Percentiles rank a stretch among this genome's conserved stretches.
These are phyloP conservation scores for Periconia sp. DNA, from an alignment of 2,329 filamentous ascomycete genomes.

Conservation along the genomic window DNA sequence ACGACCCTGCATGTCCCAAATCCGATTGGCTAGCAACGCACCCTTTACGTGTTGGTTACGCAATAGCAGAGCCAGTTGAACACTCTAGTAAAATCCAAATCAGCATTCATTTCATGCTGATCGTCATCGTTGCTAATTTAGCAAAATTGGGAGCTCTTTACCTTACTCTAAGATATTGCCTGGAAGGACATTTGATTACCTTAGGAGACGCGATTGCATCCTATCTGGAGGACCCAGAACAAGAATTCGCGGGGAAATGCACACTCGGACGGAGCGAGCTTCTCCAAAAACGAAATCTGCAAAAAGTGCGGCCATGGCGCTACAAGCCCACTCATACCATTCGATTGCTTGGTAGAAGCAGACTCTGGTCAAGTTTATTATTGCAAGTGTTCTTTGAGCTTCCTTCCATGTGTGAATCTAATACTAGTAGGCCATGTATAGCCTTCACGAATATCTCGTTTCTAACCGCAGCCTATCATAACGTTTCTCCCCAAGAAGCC, in stretches of 20 bases:
- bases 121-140: constrained; percentile 21
- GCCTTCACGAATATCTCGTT: no score
- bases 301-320: not conserved
- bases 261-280: constrained; percentile 5
- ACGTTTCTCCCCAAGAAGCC: no score
- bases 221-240: constrained; percentile 14
- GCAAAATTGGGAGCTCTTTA: constrained; percentile 20
- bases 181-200: constrained; percentile 17
- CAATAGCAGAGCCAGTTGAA: not conserved
- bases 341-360: not conserved
- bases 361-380: not conserved
- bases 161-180: constrained; percentile 6
- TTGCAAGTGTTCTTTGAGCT: not conserved
- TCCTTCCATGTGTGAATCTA: not conserved
- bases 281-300: constrained; percentile 6
- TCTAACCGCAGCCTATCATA: no score
- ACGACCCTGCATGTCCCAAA: not conserved
- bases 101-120: constrained; percentile 16
- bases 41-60: not conserved
- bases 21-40: not conserved
- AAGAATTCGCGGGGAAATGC: no score
- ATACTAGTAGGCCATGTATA: not conserved
- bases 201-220: constrained; percentile 21
- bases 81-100: constrained; percentile 16
- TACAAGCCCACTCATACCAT: not conserved